phyloP scores from a whole-genome alignment of 257 asterid genomes.

The Nicotiana knightiana region DNA sequence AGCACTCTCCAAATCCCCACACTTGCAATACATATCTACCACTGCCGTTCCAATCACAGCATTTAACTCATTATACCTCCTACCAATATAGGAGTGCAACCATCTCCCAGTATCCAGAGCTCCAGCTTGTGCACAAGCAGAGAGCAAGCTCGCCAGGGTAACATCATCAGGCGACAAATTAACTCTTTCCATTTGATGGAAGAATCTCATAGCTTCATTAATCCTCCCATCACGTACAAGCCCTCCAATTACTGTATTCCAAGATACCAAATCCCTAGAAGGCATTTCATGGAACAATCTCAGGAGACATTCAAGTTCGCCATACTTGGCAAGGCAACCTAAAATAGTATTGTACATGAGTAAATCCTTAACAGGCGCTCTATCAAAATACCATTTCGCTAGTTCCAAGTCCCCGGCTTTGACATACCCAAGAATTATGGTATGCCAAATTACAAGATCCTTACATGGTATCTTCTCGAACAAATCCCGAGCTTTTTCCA shows the following conservation, averaged over 20 bases:
- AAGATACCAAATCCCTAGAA: slow-evolving; percentile 15
- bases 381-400: slow-evolving; percentile 13
- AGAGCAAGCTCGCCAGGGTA: slow-evolving; percentile 13
- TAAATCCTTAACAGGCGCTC: slow-evolving; percentile 18
- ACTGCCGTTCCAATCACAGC: slow-evolving; percentile 13
- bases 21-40: slow-evolving; percentile 20
- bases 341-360: slow-evolving; percentile 17
- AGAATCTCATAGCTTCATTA: slow-evolving; percentile 18
- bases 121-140: slow-evolving; percentile 22
- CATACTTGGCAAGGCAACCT: slow-evolving; percentile 15
- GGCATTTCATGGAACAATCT: slow-evolving; percentile 17
- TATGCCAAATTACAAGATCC: slow-evolving; percentile 19
- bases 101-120: slow-evolving; percentile 16
- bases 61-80: slow-evolving; percentile 6
- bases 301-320: slow-evolving; percentile 10
- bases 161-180: slow-evolving; percentile 17
- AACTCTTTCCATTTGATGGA: slow-evolving; percentile 11
- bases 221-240: slow-evolving; percentile 15
- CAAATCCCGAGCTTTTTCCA: slow-evolving; percentile 12
- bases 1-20: slow-evolving; percentile 19
- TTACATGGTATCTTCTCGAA: slow-evolving; percentile 12
- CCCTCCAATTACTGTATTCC: slow-evolving; percentile 22
- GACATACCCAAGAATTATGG: slow-evolving; percentile 12
- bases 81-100: slow-evolving; percentile 15
- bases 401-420: slow-evolving; percentile 13